Evolutionary conservation across 2,329 filamentous ascomycete genomes (phyloP), one percentile per base, ranked within the genome.

Genomic region (Anthostomella pinea): DNA sequence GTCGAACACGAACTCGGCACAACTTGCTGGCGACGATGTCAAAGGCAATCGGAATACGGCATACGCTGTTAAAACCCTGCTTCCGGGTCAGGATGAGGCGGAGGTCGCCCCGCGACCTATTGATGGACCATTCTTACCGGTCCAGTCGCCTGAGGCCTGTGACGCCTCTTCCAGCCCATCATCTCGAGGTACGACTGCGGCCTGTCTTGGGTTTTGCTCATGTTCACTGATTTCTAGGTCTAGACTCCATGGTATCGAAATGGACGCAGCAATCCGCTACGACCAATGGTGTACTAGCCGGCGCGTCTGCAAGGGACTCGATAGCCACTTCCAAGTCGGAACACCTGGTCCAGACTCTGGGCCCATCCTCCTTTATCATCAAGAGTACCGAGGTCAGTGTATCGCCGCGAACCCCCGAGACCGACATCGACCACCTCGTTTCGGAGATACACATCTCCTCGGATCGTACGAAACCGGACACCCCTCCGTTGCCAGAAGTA

Each of bases 231-330:
- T 29, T 46, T 4, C 33, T 33, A 42, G 41, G 27, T 16, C 28
- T 42, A 61, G 72, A 70, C 33, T 73, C 72, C 4, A 60, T 67
- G 3, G 53, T 69, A 20, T 72, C 70, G 0, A 68, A 61, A 45
- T 65, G 66, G 57, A 71, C 69, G 14, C 61, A 66, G 13, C 52
- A 49, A 25, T 58, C 60, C n/a, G 48, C 53, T 25, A 42, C 48
- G 21, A 56, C 51, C 8, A 57, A 58, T 11, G 58, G 56, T 9
- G 59, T 59, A 6, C 60, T 62, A 8, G 59, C 56, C 13, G 60
- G 55, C 30, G 52, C 52, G 4, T 62, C 61, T 5, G 41, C 53
- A 8, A 43, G 53, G 10, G 59, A 63, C 25, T 51, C 53, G 4
- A 45, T 41, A 14, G 30, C 48, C 10, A 53, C 52, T 9, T 59